Percentiles rank a stretch among this genome's conserved stretches.
Conservation (phyloP, 306 rosid species). For the Lithocarpus polystachyus region DNA sequence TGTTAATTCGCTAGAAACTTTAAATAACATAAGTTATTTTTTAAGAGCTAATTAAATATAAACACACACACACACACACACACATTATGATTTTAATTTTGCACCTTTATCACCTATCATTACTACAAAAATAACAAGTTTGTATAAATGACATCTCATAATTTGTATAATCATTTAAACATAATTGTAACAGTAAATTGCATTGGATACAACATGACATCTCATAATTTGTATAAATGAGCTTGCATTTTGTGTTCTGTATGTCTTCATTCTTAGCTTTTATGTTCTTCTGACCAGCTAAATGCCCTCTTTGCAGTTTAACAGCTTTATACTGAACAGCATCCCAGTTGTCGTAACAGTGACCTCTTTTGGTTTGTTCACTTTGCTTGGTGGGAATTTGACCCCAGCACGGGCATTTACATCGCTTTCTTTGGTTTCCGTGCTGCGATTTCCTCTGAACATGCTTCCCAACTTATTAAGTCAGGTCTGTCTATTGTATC, state of each 20-base stretch:
- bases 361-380: constrained; percentile 69
- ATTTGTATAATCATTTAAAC: neutral
- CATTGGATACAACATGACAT: neutral
- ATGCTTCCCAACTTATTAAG: constrained; percentile 76
- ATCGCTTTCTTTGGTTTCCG: constrained; percentile 73
- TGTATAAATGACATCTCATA: too few species aligned
- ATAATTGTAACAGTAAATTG: too few species aligned
- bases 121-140: neutral
- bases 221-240: neutral
- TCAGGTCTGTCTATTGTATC: constrained; percentile 52
- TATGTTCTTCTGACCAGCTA: constrained; percentile 17
- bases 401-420: constrained; percentile 94
- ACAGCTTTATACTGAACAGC: constrained; percentile 65
- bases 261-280: neutral
- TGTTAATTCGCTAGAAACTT: too few species aligned
- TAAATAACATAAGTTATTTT: too few species aligned
- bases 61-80: neutral
- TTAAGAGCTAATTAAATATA: too few species aligned
- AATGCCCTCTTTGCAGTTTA: constrained; percentile 52
- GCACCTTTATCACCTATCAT: neutral
- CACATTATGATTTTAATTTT: neutral
- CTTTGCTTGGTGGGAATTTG: constrained; percentile 78
- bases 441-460: constrained; percentile 69
- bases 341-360: constrained; percentile 82
- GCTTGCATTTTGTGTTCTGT: neutral